These are phyloP conservation scores for Calonectria honghensis DNA, from an alignment of 2,329 filamentous ascomycete species.

Conservation along the genomic window DNA sequence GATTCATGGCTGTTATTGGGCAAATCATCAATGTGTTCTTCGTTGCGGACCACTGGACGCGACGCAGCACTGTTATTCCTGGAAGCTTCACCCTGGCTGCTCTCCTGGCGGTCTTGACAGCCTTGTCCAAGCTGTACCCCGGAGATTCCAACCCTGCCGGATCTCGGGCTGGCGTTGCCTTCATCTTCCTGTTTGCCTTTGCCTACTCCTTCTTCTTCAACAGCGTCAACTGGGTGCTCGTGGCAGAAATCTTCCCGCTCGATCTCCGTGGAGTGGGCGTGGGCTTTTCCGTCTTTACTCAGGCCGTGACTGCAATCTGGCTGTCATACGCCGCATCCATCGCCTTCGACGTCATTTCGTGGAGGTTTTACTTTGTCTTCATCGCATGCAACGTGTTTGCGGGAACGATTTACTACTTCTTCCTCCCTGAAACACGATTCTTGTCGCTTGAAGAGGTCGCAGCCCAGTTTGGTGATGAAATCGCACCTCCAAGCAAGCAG, in stretches of 20 bases:
- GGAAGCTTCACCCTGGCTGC: conserved; percentile 33
- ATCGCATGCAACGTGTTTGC: conserved; percentile 57
- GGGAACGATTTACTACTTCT: conserved; percentile 57
- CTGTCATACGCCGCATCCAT: conserved; percentile 54
- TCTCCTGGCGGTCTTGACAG: conserved; percentile 33
- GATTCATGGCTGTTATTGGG: conserved; percentile 58
- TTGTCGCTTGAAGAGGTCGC: conserved; percentile 59
- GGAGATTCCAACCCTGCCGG: conserved; percentile 46
- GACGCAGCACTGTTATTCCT: conserved; percentile 38
- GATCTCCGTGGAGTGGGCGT: conserved; percentile 54
- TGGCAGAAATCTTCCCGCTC: conserved; percentile 55
- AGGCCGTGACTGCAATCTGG: conserved; percentile 58
- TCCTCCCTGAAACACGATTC: conserved; percentile 59
- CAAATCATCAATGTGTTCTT: conserved; percentile 58
- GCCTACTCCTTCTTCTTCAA: conserved; percentile 59
- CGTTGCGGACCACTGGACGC: conserved; percentile 57
- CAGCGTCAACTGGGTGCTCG: conserved; percentile 57
- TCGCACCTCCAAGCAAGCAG: conserved; percentile 27
- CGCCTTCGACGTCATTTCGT: conserved; percentile 55
- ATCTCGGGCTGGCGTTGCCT: conserved; percentile 54
- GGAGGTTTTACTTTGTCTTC: conserved; percentile 60
- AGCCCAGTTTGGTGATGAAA: conserved; percentile 58
- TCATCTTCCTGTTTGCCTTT: conserved; percentile 58
- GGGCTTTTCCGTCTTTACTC: conserved; percentile 54
- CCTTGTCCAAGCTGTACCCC: conserved; percentile 40